Base-by-base conservation (phyloP, 2,329 filamentous ascomycete genomes). In the Calonectria naviculata region DNA sequence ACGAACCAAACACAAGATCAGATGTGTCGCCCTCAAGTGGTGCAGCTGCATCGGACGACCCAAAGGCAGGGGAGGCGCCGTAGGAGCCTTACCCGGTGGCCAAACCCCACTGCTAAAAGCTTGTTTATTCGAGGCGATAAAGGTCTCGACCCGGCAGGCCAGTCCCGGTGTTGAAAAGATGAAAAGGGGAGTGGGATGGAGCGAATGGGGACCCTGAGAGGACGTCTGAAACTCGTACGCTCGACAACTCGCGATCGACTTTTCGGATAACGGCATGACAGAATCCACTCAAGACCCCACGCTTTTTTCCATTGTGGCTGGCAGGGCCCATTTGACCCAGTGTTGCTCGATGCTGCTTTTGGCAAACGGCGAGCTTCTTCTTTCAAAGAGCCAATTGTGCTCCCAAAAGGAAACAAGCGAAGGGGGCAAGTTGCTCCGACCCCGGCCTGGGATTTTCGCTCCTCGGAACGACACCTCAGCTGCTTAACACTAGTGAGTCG, bases 261-360 rank as follows among this genome's bases (percentile, higher is more conserved):
- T 46, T 38, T 66, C 63, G 49, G 63, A 66, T 58, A 42, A 38
- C 63, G 49, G 63, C 63, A 56, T 52, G n/a, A n/a, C 17, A 41
- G 10, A n/a, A 21, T 21, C 17, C 44, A 21, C 41, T 41, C 36
- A 41, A 31, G 17, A n/a, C 36, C 56, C 36, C 44, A 28, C 29
- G 63, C 46, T 26, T 41, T 15, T 34, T 19, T 36, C 26, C n/a
- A 26, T 44, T 54, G 28, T 58, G 47, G 63, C 63, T 65, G 63
- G n/a, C 26, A 56, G 46, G 36, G 34, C 19, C 28, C 49, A 42
- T 38, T 19, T 26, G 54, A 65, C 21, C 19, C 62, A 21, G 24
- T 9, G 28, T 2, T 58, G 63, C 24, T 42, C n/a, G 19, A 31
- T 41, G 56, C 54, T 29, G 9, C 17, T 29, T 42, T 42, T 26